phyloP scores from a whole-genome alignment of 2,329 filamentous ascomycete species.

The Scorias spongiosa region DNA sequence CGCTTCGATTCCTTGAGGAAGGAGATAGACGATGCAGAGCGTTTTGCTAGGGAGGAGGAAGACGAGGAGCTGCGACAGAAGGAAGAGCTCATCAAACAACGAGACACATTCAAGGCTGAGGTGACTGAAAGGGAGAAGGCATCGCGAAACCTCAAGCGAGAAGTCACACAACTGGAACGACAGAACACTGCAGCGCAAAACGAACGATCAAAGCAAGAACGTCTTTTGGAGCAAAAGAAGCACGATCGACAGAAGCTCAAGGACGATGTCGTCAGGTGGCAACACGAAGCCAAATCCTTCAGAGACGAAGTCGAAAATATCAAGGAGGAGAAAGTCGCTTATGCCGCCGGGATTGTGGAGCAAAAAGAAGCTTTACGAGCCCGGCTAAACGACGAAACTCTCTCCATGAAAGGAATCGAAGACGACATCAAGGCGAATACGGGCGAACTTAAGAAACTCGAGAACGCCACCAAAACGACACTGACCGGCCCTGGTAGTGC shows the following conservation, averaged over 20 bases:
- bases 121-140: slow-evolving; percentile 84
- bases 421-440: slow-evolving; percentile 58
- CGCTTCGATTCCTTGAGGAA: slow-evolving; percentile 64
- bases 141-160: slow-evolving; percentile 67
- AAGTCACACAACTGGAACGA: slow-evolving; percentile 65
- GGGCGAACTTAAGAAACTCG: slow-evolving; percentile 56
- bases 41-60: slow-evolving; percentile 48
- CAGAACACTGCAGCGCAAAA: slow-evolving; percentile 69
- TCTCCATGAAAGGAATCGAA: slow-evolving; percentile 47
- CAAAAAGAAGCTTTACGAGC: slow-evolving; percentile 27
- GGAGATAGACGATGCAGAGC: slow-evolving; percentile 67
- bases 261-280: slow-evolving; percentile 55
- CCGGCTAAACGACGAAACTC: slow-evolving; percentile 26
- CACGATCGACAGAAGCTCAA: slow-evolving; percentile 53
- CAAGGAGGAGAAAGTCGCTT: slow-evolving; percentile 22
- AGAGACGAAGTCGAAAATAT: slow-evolving; percentile 30
- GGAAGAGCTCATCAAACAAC: slow-evolving; percentile 50
- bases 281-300: slow-evolving; percentile 45
- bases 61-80: slow-evolving; percentile 33
- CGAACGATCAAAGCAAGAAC: slow-evolving; percentile 64
- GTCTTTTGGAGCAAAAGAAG: slow-evolving; percentile 51
- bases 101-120: slow-evolving; percentile 60
- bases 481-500: slow-evolving; percentile 18
- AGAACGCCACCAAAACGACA: slow-evolving; percentile 46
- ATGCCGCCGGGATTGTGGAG: slow-evolving; percentile 21